Conservation (phyloP, 257 asterid species). For the Nicotiana benthamiana region DNA sequence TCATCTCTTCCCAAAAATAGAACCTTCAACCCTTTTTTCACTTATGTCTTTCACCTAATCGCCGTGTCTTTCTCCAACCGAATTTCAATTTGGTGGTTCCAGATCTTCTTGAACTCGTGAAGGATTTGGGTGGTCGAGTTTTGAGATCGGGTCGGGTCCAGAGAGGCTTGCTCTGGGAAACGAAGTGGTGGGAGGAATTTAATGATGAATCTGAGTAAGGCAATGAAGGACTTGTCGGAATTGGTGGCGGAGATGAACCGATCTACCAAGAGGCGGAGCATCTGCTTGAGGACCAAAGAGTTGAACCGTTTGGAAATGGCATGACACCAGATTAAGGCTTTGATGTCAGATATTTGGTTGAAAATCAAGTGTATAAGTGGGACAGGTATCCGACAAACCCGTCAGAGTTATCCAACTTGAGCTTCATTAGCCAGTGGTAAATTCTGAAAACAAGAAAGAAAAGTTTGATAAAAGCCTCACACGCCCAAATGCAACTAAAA, state of each 20-base stretch:
- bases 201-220: conserved; percentile 33
- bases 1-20: no score
- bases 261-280: conserved; percentile 51
- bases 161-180: conserved; percentile 15
- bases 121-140: conserved; percentile 46
- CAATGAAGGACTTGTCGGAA: conserved; percentile 19
- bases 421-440: neutral
- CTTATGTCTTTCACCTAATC: no score
- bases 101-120: conserved; percentile 32
- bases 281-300: conserved; percentile 44
- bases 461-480: no score
- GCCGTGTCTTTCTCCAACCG: no score
- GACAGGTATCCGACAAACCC: conserved; percentile 46
- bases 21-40: no score
- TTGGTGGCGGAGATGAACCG: conserved; percentile 42
- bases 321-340: conserved; percentile 46
- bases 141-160: conserved; percentile 16
- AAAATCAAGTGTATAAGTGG: conserved; percentile 45
- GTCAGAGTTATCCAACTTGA: conserved; percentile 22
- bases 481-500: no score
- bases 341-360: conserved; percentile 45
- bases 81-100: no score
- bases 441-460: no score
- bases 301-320: conserved; percentile 42
- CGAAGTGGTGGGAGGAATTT: conserved; percentile 27